Conservation (phyloP, 2,329 filamentous ascomycete species). For the Seiridium cupressi region DNA sequence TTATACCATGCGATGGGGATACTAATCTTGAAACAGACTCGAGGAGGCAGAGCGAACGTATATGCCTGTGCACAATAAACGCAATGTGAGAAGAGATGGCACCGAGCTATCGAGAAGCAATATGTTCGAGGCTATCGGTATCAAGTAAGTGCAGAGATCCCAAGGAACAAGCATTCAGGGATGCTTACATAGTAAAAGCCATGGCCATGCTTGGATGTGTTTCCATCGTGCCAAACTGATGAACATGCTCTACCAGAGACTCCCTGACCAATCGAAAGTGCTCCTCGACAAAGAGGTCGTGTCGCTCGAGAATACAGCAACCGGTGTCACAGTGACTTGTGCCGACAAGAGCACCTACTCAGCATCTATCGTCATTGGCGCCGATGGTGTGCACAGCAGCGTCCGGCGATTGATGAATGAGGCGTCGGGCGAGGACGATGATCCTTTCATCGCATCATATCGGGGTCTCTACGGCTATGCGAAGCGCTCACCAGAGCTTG, state of each 20-base stretch:
- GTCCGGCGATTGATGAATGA: constrained; percentile 29
- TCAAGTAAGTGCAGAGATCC: constrained; percentile 6
- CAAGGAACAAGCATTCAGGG: constrained; percentile 7
- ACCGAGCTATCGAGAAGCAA: constrained; percentile 10
- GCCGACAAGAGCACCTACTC: constrained; percentile 30
- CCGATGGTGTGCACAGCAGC: constrained; percentile 39
- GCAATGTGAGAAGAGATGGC: constrained; percentile 9
- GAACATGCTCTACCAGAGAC: constrained; percentile 16
- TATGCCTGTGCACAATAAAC: constrained; percentile 11
- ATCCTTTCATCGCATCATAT: constrained; percentile 21
- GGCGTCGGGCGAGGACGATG: constrained; percentile 11
- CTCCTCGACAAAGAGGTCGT: constrained; percentile 10
- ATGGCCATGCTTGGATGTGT: constrained; percentile 18
- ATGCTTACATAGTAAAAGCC: constrained; percentile 13
- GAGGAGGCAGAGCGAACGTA: constrained; percentile 10
- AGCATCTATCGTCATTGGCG: constrained; percentile 38
- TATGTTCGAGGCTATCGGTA: constrained; percentile 12
- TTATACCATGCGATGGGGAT: no score
- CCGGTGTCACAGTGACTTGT: constrained; percentile 16
- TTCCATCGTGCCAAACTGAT: constrained; percentile 22
- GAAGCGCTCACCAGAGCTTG: constrained; percentile 5
- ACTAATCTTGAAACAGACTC: background rate
- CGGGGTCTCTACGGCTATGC: constrained; percentile 19
- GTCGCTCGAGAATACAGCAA: constrained; percentile 6
- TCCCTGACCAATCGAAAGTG: constrained; percentile 14